A percentile compares a stretch with the other conserved stretches of the same genome.
phyloP scores from a whole-genome alignment of 129 eudicot genomes.

The sunflower (Helianthus annuus) region DNA sequence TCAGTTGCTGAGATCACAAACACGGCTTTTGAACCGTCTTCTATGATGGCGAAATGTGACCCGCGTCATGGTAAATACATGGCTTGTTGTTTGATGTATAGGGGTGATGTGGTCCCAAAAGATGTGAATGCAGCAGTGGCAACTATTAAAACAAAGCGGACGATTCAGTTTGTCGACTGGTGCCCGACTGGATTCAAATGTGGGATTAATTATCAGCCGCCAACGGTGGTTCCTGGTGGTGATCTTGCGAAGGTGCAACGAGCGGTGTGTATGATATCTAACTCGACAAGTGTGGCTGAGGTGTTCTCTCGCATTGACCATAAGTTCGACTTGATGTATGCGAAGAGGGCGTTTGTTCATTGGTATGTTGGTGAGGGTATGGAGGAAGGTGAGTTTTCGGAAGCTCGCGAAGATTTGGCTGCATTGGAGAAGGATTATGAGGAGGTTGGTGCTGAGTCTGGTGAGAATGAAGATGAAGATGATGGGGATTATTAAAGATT shows the following conservation, averaged over 20 bases:
- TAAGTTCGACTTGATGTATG: background rate
- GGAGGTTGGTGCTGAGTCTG: constrained; percentile 53
- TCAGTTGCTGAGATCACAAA: constrained; percentile 56
- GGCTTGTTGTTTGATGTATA: constrained; percentile 3
- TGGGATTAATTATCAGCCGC: constrained; percentile 57
- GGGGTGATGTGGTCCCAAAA: constrained; percentile 55
- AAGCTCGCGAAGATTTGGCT: constrained; percentile 56
- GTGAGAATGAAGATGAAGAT: constrained; percentile 42
- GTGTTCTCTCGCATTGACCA: constrained; percentile 6
- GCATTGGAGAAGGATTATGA: constrained; percentile 56
- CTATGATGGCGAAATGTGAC: constrained; percentile 46
- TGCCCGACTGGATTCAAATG: constrained; percentile 53
- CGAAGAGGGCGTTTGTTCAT: constrained; percentile 11
- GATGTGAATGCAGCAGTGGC: constrained; percentile 59
- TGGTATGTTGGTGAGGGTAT: constrained; percentile 58
- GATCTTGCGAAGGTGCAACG: constrained; percentile 21
- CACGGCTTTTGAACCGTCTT: constrained; percentile 53
- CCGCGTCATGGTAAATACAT: background rate
- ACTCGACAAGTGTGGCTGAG: constrained; percentile 39
- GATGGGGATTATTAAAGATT: constrained; percentile 31
- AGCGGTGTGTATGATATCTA: constrained; percentile 56
- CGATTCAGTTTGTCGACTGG: constrained; percentile 30
- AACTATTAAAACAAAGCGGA: constrained; percentile 51
- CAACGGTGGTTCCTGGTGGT: constrained; percentile 52
- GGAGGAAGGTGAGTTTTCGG: constrained; percentile 56